Conservation (phyloP, 2,329 filamentous ascomycete genomes). For the Alternaria rosae region DNA sequence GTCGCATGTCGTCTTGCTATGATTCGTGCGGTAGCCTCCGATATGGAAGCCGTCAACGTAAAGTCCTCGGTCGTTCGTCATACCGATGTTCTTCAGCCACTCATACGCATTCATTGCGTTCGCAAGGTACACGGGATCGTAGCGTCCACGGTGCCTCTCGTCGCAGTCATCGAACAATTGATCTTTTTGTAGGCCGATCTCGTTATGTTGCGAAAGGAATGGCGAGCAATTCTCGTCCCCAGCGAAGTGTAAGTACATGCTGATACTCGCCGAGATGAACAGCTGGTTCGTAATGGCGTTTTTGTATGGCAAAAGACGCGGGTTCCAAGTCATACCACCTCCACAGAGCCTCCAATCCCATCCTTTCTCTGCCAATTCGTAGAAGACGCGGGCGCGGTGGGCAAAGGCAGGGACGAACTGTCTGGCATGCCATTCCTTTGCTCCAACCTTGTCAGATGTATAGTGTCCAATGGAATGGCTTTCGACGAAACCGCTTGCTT, state of each 20-base stretch:
- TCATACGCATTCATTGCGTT: constrained; percentile 79
- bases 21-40: constrained; percentile 63
- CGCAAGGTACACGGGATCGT: constrained; percentile 71
- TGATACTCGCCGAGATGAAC: constrained; percentile 81
- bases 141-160: constrained; percentile 14
- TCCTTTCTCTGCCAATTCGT: constrained; percentile 77
- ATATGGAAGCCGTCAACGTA: constrained; percentile 93
- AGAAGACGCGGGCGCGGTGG: constrained; percentile 84
- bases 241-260: constrained; percentile 90
- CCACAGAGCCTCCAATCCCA: constrained; percentile 84
- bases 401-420: constrained; percentile 80
- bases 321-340: constrained; percentile 93
- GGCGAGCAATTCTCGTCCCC: constrained; percentile 78
- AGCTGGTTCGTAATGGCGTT: constrained; percentile 96
- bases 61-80: constrained; percentile 78
- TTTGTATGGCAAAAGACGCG: constrained; percentile 78
- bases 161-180: constrained; percentile 19
- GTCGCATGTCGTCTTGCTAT: constrained; percentile 76
- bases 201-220: constrained; percentile 57
- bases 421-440: constrained; percentile 72
- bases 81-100: constrained; percentile 81
- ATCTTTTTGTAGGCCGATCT: constrained; percentile 8
- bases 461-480: constrained; percentile 73
- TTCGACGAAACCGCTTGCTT: constrained; percentile 77
- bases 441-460: constrained; percentile 21